A percentile compares a stretch with the other conserved stretches of the same genome.
These are phyloP conservation scores for Neonectria faginata DNA, from an alignment of 2,329 filamentous ascomycete species.

Conservation along the genomic window DNA sequence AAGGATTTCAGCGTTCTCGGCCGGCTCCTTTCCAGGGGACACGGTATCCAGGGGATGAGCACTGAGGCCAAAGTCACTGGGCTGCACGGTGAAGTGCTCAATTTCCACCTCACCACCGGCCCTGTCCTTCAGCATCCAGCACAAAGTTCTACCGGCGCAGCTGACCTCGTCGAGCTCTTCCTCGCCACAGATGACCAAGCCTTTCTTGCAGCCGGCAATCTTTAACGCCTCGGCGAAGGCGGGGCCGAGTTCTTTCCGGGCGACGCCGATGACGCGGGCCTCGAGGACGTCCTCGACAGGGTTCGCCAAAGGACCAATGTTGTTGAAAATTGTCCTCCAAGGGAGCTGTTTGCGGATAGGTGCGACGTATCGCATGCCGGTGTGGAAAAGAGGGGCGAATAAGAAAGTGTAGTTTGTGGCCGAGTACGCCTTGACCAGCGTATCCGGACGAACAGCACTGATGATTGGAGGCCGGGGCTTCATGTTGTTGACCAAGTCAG, in stretches of 20 bases:
- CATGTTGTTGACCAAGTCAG: conserved; percentile 86
- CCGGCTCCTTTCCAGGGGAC: conserved; percentile 85
- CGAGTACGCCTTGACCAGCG: conserved; percentile 78
- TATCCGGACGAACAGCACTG: conserved; percentile 76
- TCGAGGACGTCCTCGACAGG: conserved; percentile 87
- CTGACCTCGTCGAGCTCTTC: conserved; percentile 97
- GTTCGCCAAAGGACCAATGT: conserved; percentile 92
- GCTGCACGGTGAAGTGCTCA: conserved; percentile 81
- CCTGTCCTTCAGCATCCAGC: conserved; percentile 80
- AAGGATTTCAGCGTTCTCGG: conserved; percentile 88
- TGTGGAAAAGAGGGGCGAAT: conserved; percentile 96
- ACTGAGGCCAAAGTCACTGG: conserved; percentile 87
- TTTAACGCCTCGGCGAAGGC: conserved; percentile 89
- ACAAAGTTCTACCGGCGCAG: conserved; percentile 87
- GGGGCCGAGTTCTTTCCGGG: conserved; percentile 84
- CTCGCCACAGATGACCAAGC: conserved; percentile 89
- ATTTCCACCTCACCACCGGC: conserved; percentile 62
- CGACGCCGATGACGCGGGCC: conserved; percentile 92
- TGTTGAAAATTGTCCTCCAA: conserved; percentile 97
- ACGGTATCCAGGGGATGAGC: conserved; percentile 81
- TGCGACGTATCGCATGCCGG: conserved; percentile 90
- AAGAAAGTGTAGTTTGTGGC: conserved; percentile 93
- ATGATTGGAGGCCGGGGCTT: conserved; percentile 79
- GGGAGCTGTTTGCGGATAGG: conserved; percentile 88
- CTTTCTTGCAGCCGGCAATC: conserved; percentile 82